Percentiles rank a stretch among this genome's conserved stretches.
Conservation (phyloP, 176 grass and related monocot genomes). For the Lolium perenne region DNA sequence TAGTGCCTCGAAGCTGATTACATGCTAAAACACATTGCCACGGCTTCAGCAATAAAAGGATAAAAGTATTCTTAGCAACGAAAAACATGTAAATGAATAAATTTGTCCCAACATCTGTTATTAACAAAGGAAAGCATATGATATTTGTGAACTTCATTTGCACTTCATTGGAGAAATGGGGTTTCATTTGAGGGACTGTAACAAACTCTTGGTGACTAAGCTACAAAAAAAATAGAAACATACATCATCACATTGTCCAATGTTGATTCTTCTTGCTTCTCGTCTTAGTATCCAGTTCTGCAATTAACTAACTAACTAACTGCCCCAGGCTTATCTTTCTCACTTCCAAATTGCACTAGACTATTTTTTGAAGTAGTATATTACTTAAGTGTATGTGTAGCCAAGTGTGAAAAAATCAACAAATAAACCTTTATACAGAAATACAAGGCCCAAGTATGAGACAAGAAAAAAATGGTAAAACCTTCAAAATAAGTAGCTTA, state of each 20-base stretch:
- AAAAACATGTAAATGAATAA: not conserved
- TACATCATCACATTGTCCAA: not conserved
- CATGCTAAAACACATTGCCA: not conserved
- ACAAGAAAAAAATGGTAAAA: not conserved
- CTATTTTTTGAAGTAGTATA: too few relatives aligned
- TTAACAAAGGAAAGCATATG: constrained; percentile 20
- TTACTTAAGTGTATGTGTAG: not conserved
- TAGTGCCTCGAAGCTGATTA: not conserved
- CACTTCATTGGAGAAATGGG: not conserved
- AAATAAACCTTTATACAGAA: too few relatives aligned
- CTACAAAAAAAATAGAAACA: not conserved
- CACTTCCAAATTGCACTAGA: not conserved
- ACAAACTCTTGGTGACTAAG: not conserved
- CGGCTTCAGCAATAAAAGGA: constrained; percentile 11
- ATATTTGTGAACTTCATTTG: not conserved
- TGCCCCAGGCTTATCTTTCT: not conserved
- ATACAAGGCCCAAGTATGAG: not conserved
- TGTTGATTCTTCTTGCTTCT: not conserved
- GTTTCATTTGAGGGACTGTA: not conserved
- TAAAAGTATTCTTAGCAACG: not conserved
- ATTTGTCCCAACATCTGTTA: not conserved
- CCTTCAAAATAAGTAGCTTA: too few relatives aligned
- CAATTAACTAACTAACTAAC: not conserved
- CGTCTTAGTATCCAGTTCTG: not conserved
- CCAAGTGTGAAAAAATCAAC: not conserved